Percentiles rank a stretch among this genome's conserved stretches.
phyloP scores from a whole-genome alignment of 225 moss, liverwort and hornwort genomes.

The Marchantia paleacea region DNA sequence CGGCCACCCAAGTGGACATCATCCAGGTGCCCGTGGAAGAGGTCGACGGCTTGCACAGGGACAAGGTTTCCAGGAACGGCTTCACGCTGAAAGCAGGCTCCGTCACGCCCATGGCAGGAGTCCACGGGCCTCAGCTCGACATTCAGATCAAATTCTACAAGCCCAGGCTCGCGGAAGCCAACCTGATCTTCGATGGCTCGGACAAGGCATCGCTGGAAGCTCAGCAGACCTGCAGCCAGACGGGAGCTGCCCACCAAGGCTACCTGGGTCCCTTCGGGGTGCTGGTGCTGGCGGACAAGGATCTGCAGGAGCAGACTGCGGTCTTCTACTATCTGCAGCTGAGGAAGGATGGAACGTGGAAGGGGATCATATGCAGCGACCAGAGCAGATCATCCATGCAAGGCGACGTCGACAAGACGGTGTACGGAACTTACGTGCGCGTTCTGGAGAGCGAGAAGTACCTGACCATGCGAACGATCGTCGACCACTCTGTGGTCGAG shows the following conservation, averaged over 20 bases:
- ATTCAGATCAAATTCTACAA: conserved; percentile 37
- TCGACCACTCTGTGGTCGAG: conserved; percentile 83
- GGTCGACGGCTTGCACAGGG: conserved; percentile 26
- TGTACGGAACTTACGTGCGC: conserved; percentile 46
- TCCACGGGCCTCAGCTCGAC: conserved; percentile 41
- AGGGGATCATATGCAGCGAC: conserved; percentile 60
- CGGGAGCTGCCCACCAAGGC: conserved; percentile 35
- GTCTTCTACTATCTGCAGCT: conserved; percentile 50
- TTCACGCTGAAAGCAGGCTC: conserved; percentile 26
- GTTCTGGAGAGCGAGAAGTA: conserved; percentile 48
- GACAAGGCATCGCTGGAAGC: conserved; percentile 36
- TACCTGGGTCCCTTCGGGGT: conserved; percentile 73
- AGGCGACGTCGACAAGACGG: conserved; percentile 47
- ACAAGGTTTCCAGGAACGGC: conserved; percentile 8
- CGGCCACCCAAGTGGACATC: conserved; percentile 11
- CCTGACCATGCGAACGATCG: conserved; percentile 51
- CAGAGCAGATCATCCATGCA: conserved; percentile 64
- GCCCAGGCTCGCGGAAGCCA: not conserved
- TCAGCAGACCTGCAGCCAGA: conserved; percentile 41
- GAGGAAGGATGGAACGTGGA: conserved; percentile 29
- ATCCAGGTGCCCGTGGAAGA: conserved; percentile 40
- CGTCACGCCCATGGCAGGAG: conserved; percentile 22
- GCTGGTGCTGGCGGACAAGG: conserved; percentile 51
- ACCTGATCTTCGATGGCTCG: conserved; percentile 28
- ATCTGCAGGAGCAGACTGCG: conserved; percentile 60